A percentile compares a stretch with the other conserved stretches of the same genome.
phyloP scores from a whole-genome alignment of 2,329 filamentous ascomycete species.

The Diaporthe sp. region DNA sequence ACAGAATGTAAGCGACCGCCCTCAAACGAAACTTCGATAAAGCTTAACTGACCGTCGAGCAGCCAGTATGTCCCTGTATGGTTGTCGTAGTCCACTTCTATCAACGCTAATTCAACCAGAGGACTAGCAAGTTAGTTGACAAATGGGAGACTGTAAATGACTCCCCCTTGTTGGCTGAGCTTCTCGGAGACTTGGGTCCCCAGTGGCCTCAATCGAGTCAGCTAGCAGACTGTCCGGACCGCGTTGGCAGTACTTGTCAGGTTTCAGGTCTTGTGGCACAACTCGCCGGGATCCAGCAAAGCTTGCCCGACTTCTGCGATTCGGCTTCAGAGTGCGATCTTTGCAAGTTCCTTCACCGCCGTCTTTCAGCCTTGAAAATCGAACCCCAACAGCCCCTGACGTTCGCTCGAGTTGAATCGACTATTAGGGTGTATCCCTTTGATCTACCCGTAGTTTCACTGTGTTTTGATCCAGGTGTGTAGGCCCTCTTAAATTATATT shows the following conservation, averaged over 20 bases:
- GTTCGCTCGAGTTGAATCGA: background rate
- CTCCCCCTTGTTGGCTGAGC: background rate
- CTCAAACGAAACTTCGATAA: background rate
- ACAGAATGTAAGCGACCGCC: constrained; percentile 2
- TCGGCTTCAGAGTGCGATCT: background rate
- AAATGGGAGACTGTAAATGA: constrained; percentile 1
- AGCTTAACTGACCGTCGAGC: background rate
- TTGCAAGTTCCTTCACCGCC: background rate
- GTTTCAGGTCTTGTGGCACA: background rate
- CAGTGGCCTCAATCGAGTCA: background rate
- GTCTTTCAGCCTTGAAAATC: background rate
- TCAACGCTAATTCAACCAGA: background rate
- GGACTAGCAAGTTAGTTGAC: constrained; percentile 5
- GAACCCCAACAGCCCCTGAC: background rate
- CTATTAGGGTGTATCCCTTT: background rate
- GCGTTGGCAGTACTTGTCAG: background rate
- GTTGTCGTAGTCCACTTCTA: accelerated
- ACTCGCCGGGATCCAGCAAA: background rate
- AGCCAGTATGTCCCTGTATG: background rate
- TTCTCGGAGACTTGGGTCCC: background rate
- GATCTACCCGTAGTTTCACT: background rate
- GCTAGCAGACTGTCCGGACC: background rate
- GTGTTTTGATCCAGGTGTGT: background rate
- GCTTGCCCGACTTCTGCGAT: background rate
- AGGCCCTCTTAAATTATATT: too few relatives aligned